These are phyloP conservation scores for Aspergillus brasiliensis DNA, from an alignment of 2,329 filamentous ascomycete species.

Conservation along the genomic window DNA sequence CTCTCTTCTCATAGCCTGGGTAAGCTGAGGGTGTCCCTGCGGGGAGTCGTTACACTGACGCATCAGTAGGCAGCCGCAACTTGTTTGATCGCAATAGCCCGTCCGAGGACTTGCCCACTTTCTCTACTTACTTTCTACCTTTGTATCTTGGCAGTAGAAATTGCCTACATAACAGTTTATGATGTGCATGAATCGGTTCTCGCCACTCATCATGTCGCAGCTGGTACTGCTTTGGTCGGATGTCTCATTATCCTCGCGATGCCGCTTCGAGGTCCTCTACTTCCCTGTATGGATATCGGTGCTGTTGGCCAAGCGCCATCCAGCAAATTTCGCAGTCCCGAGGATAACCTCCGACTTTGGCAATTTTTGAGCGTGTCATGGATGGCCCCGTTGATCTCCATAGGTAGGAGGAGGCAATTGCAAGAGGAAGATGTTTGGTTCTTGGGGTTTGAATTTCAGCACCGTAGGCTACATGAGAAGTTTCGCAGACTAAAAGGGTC, in stretches of 20 bases:
- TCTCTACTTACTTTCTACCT: slow-evolving; percentile 41
- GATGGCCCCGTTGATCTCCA: slow-evolving; percentile 72
- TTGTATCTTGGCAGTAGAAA: slow-evolving; percentile 36
- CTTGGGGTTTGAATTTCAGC: slow-evolving; percentile 79
- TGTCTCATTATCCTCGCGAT: slow-evolving; percentile 63
- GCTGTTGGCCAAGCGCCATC: slow-evolving; percentile 59
- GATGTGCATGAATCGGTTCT: slow-evolving; percentile 14
- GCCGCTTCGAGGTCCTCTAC: slow-evolving; percentile 66
- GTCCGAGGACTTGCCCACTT: slow-evolving; percentile 46
- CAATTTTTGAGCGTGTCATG: slow-evolving; percentile 85
- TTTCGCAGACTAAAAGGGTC: slow-evolving; percentile 75
- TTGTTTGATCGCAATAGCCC: slow-evolving; percentile 39
- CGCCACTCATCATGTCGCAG: slow-evolving; percentile 29
- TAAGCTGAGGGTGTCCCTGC: slow-evolving; percentile 29
- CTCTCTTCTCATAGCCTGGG: slow-evolving; percentile 40
- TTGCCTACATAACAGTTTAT: slow-evolving; percentile 34
- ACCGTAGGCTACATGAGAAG: slow-evolving; percentile 69
- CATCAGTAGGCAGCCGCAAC: slow-evolving; percentile 36
- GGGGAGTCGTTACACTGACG: not conserved
- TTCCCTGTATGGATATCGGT: slow-evolving; percentile 61
- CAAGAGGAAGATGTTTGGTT: slow-evolving; percentile 81
- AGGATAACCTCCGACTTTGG: slow-evolving; percentile 77
- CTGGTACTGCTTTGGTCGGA: slow-evolving; percentile 49
- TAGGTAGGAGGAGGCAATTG: slow-evolving; percentile 67
- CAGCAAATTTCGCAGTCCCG: slow-evolving; percentile 67